Percentiles rank a stretch among this genome's conserved stretches.
These are phyloP conservation scores for Eucalyptus microcorys DNA, from an alignment of 345 rosid genomes.

Conservation along the genomic window DNA sequence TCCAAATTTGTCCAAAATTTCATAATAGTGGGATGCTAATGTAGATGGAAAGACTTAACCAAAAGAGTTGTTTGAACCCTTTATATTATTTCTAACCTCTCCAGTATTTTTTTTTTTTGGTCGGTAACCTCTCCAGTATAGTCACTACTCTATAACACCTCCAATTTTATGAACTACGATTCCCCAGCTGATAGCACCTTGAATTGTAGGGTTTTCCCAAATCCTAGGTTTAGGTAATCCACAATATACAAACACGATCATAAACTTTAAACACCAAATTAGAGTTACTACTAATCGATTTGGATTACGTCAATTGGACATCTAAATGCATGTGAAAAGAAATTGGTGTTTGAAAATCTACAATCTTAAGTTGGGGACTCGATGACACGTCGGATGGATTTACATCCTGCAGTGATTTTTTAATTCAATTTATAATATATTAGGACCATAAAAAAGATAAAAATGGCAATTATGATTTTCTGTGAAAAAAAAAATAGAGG, in stretches of 20 bases:
- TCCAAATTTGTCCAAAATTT: background rate
- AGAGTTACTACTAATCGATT: background rate
- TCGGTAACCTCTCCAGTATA: too few relatives aligned
- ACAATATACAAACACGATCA: background rate
- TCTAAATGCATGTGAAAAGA: background rate
- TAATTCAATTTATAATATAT: background rate
- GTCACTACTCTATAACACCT: background rate
- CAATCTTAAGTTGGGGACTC: background rate
- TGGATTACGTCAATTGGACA: background rate
- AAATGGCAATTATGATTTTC: too few relatives aligned
- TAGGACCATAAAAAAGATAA: background rate
- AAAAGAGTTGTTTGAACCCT: background rate
- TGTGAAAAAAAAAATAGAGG: background rate
- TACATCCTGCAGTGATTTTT: rapidly evolving
- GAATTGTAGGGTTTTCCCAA: too few relatives aligned
- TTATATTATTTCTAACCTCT: too few relatives aligned
- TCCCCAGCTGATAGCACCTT: background rate
- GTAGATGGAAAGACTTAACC: background rate
- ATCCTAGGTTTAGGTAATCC: background rate
- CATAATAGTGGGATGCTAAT: too few relatives aligned
- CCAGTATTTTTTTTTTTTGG: too few relatives aligned
- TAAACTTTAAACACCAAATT: background rate
- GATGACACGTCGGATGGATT: rapidly evolving
- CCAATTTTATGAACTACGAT: background rate
- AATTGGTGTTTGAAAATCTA: background rate